Base-by-base conservation (phyloP, 352 stramenopile species). In the Globisporangium acanthophoron region DNA sequence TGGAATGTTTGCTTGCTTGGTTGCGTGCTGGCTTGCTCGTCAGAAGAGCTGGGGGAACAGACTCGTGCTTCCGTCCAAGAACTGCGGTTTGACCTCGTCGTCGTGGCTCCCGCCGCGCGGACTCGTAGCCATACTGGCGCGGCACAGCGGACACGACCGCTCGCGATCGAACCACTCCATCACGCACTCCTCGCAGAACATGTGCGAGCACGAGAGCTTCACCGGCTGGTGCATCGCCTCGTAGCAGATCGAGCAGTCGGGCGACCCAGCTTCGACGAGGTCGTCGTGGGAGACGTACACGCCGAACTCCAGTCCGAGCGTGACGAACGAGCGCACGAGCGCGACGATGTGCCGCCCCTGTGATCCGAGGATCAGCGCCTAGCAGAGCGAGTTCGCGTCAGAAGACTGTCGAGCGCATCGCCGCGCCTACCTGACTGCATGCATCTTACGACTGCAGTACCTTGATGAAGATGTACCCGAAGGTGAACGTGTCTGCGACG, bases 131-230 rank as follows among this genome's bases (percentile, higher is more conserved):
- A 93, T 78, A 29, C 59, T 76, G 5, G 83, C 79, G 58, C 83
- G 79, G 15, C 83, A 93, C 8, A 93, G 67, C 12, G 83, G 83
- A 29, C 83, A 93, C 3, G 78, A 89, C n/a, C 80, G 78, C 62
- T 93, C 83, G 54, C 85, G 80, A 40, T 93, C 80, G 57, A 93
- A 88, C 83, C 83, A 93, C 50, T 93, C 83, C 27, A 73, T 81
- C 47, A 93, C 80, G 56, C 83, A 93, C 43, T 91, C 83, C 64
- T 93, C 83, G 56, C 83, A 93, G 58, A 93, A 93, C 72, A 93
- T 82, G 65, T 93, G 83, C 43, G 78, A 73, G 48, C 83, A 93
- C 52, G 67, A 68, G 21, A 93, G 76, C 52, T 91, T 87, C 31
- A 93, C 83, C 9, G 83, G 83, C 27, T 64, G 61, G 6, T 78